Evolutionary conservation across 345 rosid species (phyloP).

Genomic region (Eucalyptus cloeziana): DNA sequence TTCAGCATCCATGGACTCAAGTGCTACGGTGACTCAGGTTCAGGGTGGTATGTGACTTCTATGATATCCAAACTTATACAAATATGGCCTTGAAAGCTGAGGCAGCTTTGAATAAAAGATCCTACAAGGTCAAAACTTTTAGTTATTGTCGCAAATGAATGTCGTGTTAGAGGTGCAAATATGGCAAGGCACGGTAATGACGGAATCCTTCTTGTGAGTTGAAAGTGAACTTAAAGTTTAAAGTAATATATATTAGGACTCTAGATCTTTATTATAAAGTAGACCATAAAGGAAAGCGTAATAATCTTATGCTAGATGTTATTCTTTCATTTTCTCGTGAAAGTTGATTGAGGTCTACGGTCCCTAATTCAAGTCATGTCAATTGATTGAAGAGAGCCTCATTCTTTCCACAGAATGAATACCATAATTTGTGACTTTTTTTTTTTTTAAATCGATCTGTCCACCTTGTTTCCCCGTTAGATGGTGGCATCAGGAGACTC

Average conservation of each 20-base stretch:
- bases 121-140: background rate
- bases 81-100: background rate
- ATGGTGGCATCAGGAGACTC: background rate
- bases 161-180: background rate
- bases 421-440: background rate
- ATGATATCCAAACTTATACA: background rate
- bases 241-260: background rate
- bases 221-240: background rate
- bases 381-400: background rate
- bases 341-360: background rate
- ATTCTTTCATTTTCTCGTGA: background rate
- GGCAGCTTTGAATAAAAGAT: background rate
- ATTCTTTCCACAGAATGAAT: background rate
- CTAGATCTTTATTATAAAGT: background rate
- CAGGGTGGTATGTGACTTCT: conserved; percentile 24
- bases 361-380: background rate
- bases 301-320: background rate
- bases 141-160: background rate
- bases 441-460: background rate
- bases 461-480: background rate
- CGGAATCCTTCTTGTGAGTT: background rate
- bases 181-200: background rate
- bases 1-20: conserved; percentile 84
- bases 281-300: background rate
- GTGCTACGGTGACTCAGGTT: conserved; percentile 67